Percentiles rank a stretch among this genome's conserved stretches.
These are phyloP conservation scores for Phytopythium chamaehyphon DNA, from an alignment of 352 stramenopile genomes.

Conservation along the genomic window DNA sequence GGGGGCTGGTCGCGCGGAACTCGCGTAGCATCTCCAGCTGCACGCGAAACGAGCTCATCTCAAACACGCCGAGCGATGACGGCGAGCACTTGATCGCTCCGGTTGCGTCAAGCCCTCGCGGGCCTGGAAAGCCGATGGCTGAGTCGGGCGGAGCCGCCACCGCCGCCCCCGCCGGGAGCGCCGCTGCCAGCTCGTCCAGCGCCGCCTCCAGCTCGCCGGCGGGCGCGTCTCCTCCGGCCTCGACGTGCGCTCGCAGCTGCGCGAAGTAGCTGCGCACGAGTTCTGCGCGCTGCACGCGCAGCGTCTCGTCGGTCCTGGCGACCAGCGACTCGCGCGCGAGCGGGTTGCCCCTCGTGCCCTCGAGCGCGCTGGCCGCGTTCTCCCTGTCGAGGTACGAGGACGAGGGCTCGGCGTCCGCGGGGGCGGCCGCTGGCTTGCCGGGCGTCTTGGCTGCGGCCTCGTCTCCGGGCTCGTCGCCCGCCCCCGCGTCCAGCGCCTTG, in stretches of 20 bases:
- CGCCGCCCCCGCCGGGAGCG: too few species aligned
- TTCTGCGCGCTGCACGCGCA: slow-evolving; percentile 29
- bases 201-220: background rate
- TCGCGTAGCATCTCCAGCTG: slow-evolving; percentile 67
- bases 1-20: slow-evolving; percentile 34
- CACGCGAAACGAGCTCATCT: slow-evolving; percentile 47
- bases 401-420: background rate
- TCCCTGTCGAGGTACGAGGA: slow-evolving; percentile 15
- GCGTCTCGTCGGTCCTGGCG: slow-evolving; percentile 25
- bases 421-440: background rate
- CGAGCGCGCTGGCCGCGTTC: slow-evolving; percentile 25
- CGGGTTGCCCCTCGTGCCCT: slow-evolving; percentile 31
- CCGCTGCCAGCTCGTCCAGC: background rate
- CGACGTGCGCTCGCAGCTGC: slow-evolving; percentile 17
- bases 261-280: slow-evolving; percentile 40
- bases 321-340: slow-evolving; percentile 36
- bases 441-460: background rate
- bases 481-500: slow-evolving; percentile 1
- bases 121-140: background rate
- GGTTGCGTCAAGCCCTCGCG: background rate
- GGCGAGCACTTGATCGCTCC: slow-evolving; percentile 14
- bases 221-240: background rate
- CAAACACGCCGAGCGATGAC: slow-evolving; percentile 35
- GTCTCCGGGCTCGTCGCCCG: background rate
- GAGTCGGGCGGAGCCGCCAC: too few species aligned